Evolutionary conservation across 192 early-diverging fungal genomes (phyloP).

Genomic region (Podochytrium sp.): DNA sequence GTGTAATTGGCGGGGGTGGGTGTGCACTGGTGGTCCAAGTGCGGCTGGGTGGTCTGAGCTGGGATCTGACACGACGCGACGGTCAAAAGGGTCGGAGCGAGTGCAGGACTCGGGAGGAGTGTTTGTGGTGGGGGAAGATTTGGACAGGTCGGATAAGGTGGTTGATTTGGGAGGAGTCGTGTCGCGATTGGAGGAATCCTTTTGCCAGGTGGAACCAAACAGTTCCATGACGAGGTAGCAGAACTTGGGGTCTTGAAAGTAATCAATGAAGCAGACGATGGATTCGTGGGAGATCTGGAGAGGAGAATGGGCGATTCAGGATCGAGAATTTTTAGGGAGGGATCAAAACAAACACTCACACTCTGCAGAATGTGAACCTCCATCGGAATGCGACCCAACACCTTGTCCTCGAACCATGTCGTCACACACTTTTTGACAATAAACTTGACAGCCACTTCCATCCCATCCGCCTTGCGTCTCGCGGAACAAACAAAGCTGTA

Average conservation of each 20-base stretch:
- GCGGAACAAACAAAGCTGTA: slow-evolving; percentile 78
- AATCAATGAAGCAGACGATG: slow-evolving; percentile 50
- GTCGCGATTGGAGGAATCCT: no score
- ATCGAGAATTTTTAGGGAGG: no score
- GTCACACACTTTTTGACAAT: slow-evolving; percentile 49
- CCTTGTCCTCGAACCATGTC: slow-evolving; percentile 42
- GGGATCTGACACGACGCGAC: no score
- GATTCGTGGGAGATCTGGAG: slow-evolving; percentile 42
- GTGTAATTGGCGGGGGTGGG: no score
- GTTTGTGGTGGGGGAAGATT: no score
- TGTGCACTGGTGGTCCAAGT: no score
- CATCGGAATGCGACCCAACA: slow-evolving; percentile 44
- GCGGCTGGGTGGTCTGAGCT: no score
- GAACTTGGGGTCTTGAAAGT: slow-evolving; percentile 46
- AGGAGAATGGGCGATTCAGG: background rate
- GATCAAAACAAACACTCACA: no score
- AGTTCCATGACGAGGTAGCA: slow-evolving; percentile 56
- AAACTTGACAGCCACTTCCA: slow-evolving; percentile 56
- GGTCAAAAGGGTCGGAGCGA: no score
- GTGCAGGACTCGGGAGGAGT: no score
- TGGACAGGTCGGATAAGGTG: no score
- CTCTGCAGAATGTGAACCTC: slow-evolving; percentile 54
- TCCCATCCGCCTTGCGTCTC: slow-evolving; percentile 31
- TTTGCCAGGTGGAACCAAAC: slow-evolving; percentile 42
- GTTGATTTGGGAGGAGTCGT: no score